A percentile compares a stretch with the other conserved stretches of the same genome.
Evolutionary conservation across 768 basidiomycete species (phyloP).

Genomic region (Cyclocybe cylindracea): DNA sequence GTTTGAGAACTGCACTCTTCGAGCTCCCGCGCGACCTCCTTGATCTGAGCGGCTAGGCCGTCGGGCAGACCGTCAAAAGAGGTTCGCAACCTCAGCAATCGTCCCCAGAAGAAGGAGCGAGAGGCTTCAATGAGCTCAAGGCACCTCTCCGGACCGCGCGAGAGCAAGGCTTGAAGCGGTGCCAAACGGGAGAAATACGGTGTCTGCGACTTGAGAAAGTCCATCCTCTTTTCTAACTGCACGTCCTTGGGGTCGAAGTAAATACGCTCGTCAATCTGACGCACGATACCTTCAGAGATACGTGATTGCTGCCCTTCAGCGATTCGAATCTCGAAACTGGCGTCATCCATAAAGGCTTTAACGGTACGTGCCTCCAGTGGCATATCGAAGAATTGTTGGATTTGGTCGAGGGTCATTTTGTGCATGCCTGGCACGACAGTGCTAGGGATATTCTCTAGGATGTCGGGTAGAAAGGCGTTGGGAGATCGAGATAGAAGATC

Average conservation of each 20-base stretch:
- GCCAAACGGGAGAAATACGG: slow-evolving; percentile 6
- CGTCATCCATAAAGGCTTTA: slow-evolving; percentile 2
- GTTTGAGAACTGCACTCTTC: slow-evolving; percentile 8
- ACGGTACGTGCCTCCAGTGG: slow-evolving; percentile 10
- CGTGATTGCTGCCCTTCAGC: slow-evolving; percentile 1
- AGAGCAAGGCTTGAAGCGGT: slow-evolving; percentile 9
- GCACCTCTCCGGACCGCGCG: slow-evolving; percentile 12
- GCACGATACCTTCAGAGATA: slow-evolving; percentile 3
- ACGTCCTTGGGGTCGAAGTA: slow-evolving; percentile 8
- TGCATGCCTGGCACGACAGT: slow-evolving; percentile 7
- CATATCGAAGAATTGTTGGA: slow-evolving; percentile 7
- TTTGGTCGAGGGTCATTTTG: not conserved
- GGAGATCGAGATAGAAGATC: slow-evolving; percentile 1
- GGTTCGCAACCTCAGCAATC: slow-evolving; percentile 10
- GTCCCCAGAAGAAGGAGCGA: slow-evolving; percentile 9
- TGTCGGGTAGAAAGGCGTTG: not conserved
- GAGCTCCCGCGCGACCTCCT: slow-evolving; percentile 3
- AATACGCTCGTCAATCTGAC: not conserved
- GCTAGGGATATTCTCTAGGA: slow-evolving; percentile 1
- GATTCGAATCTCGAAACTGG: slow-evolving; percentile 3
- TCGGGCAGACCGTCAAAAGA: slow-evolving; percentile 11
- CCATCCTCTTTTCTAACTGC: slow-evolving; percentile 3
- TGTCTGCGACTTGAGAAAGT: slow-evolving; percentile 1
- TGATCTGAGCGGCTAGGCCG: not conserved
- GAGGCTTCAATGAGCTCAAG: slow-evolving; percentile 12